Conservation (phyloP, 495 filamentous ascomycete species). For the Diplogelasinospora grovesii region DNA sequence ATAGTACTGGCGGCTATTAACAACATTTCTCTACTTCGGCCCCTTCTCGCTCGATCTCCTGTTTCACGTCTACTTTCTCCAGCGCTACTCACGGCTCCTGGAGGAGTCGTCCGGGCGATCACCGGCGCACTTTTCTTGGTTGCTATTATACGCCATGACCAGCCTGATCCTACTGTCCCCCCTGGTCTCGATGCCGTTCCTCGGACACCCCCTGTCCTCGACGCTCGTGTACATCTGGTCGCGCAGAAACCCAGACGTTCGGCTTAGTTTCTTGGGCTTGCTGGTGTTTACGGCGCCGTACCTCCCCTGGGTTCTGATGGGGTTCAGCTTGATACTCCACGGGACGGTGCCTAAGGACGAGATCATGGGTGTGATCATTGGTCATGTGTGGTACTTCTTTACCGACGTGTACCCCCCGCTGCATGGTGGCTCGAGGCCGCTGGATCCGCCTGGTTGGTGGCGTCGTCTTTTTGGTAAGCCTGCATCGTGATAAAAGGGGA, state of each 20-base stretch:
- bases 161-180: constrained; percentile 77
- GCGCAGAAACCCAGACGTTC: constrained; percentile 83
- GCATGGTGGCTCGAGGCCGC: constrained; percentile 73
- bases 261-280: constrained; percentile 83
- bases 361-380: constrained; percentile 85
- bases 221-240: constrained; percentile 98
- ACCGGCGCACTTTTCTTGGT: constrained; percentile 89
- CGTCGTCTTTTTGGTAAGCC: constrained; percentile 63
- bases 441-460: constrained; percentile 93
- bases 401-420: constrained; percentile 91
- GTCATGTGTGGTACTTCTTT: constrained; percentile 98
- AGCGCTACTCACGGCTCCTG: constrained; percentile 90
- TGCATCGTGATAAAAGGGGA: not conserved
- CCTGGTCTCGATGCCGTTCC: constrained; percentile 78
- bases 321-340: constrained; percentile 78
- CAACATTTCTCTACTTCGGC: constrained; percentile 96
- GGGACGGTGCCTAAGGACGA: constrained; percentile 89
- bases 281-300: constrained; percentile 91
- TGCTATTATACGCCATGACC: constrained; percentile 74
- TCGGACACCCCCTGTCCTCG: constrained; percentile 82
- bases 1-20: constrained; percentile 91
- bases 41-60: constrained; percentile 89
- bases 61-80: constrained; percentile 98
- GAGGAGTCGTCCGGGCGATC: constrained; percentile 89
- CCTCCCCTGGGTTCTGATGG: constrained; percentile 94